Evolutionary conservation across 208 protist species (phyloP).

Genomic region (Acanthamoeba pearcei): DNA sequence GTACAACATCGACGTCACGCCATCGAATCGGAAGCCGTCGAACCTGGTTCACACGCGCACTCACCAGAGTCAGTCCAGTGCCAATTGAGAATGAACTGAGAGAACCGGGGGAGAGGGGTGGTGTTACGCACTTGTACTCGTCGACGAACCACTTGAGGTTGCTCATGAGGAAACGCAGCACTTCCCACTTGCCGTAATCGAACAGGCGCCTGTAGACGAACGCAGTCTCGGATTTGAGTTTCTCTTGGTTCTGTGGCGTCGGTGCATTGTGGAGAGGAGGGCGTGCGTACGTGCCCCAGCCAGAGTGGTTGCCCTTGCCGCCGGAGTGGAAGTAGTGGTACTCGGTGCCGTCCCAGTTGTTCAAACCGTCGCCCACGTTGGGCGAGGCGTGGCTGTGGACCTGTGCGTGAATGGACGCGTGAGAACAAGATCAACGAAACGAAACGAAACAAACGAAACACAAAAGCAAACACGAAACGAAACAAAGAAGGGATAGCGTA

Average conservation of each 20-base stretch:
- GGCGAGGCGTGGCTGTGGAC: constrained; percentile 89
- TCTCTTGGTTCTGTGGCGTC: neutral
- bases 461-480: neutral
- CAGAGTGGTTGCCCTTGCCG: constrained; percentile 79
- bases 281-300: constrained; percentile 25
- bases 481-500: constrained; percentile 83
- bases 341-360: constrained; percentile 91
- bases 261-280: neutral
- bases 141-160: constrained; percentile 89
- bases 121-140: constrained; percentile 44
- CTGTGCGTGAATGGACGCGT: neutral
- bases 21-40: constrained; percentile 96
- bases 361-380: constrained; percentile 93
- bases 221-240: neutral
- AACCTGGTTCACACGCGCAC: constrained; percentile 78
- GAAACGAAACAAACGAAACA: neutral
- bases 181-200: constrained; percentile 92
- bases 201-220: constrained; percentile 88
- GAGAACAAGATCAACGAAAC: neutral
- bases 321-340: constrained; percentile 87
- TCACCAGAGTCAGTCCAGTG: neutral
- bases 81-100: neutral
- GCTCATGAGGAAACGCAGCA: constrained; percentile 91
- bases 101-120: neutral
- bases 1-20: constrained; percentile 95